phyloP scores from a whole-genome alignment of 176 grass and related monocot species.

The Typha latifolia region DNA sequence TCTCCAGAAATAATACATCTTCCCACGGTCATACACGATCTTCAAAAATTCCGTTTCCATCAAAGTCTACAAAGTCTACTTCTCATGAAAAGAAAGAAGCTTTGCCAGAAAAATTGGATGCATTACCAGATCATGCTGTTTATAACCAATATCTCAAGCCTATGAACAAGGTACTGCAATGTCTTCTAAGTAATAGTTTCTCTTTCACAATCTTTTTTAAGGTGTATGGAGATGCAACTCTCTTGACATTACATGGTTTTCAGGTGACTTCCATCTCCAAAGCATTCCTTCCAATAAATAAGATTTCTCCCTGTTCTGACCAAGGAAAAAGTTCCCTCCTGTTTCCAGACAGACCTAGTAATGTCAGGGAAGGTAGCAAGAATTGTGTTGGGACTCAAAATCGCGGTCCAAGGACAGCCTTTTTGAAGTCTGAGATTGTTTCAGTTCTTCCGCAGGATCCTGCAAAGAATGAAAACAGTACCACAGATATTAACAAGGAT shows the following conservation, averaged over 20 bases:
- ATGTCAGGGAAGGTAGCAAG: neutral
- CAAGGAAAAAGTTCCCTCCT: neutral
- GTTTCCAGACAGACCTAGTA: constrained; percentile 1
- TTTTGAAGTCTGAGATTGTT: neutral
- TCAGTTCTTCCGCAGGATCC: neutral
- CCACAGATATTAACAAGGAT: constrained; percentile 5
- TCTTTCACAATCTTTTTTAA: neutral
- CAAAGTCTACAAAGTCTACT: constrained; percentile 1
- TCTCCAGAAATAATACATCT: constrained; percentile 2
- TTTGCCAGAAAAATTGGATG: neutral
- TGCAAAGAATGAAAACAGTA: neutral
- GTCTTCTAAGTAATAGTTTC: neutral
- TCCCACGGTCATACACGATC: neutral
- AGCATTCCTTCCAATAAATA: neutral
- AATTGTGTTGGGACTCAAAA: constrained; percentile 2
- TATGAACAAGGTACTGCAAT: constrained; percentile 2
- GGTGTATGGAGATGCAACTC: no score
- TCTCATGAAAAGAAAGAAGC: constrained; percentile 3
- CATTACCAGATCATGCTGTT: neutral
- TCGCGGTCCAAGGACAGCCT: neutral
- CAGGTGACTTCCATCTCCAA: neutral
- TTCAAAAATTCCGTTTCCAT: neutral
- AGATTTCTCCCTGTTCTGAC: neutral
- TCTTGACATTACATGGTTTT: neutral
- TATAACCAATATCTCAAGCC: neutral